These are phyloP conservation scores for Daldinia sp. DNA, from an alignment of 2,329 filamentous ascomycete genomes.

Conservation along the genomic window DNA sequence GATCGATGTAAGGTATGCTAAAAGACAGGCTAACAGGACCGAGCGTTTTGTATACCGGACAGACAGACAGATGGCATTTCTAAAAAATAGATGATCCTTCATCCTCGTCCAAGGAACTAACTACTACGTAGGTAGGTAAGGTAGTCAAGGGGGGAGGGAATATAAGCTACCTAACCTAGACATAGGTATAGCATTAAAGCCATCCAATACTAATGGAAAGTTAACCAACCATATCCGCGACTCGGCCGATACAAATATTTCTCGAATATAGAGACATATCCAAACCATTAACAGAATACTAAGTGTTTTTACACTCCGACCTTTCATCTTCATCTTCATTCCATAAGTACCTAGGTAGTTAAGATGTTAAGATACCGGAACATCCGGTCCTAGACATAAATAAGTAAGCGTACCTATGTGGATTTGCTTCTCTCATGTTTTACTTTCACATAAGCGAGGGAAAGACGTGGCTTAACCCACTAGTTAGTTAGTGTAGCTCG, in stretches of 20 bases:
- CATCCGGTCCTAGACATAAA: constrained; percentile 12
- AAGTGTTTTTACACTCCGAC: background rate
- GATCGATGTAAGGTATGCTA: constrained; percentile 21
- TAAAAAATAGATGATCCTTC: background rate
- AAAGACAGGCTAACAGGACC: too few species aligned
- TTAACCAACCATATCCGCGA: background rate
- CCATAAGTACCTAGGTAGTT: constrained; percentile 3
- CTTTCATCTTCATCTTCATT: background rate
- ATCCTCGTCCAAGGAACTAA: background rate
- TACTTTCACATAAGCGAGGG: background rate
- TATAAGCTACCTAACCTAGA: too few species aligned
- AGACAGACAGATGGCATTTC: too few species aligned
- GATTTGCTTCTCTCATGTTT: constrained; percentile 13
- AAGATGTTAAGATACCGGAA: constrained; percentile 14
- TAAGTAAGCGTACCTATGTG: too few species aligned
- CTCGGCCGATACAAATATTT: constrained; percentile 5
- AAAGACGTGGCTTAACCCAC: background rate
- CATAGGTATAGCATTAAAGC: background rate
- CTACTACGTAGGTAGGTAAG: too few species aligned
- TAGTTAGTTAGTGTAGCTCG: too few species aligned
- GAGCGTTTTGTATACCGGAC: too few species aligned
- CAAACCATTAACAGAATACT: background rate
- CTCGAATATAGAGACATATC: background rate
- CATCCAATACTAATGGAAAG: background rate
- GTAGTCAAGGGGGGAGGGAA: too few species aligned